Percentiles rank a stretch among this genome's conserved stretches.
Evolutionary conservation across 2,329 filamentous ascomycete species (phyloP).

Genomic region (Colletotrichum lupini): DNA sequence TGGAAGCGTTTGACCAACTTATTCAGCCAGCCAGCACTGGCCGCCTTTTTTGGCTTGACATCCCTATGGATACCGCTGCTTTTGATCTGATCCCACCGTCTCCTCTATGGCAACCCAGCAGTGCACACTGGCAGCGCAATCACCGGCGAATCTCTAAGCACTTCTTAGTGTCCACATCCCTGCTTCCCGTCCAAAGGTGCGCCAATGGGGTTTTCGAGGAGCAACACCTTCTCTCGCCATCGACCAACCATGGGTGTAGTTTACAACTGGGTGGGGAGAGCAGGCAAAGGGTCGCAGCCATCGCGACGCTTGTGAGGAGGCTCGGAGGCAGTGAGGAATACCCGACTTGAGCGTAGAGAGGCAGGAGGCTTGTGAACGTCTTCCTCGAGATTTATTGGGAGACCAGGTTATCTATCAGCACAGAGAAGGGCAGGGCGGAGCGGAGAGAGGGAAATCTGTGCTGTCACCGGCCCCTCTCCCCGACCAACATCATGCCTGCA

Average conservation of each 20-base stretch:
- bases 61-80: conserved; percentile 7
- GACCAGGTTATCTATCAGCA: not conserved
- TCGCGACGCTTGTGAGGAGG: conserved; percentile 18
- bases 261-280: conserved; percentile 8
- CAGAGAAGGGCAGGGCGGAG: not conserved
- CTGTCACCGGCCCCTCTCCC: conserved; percentile 19
- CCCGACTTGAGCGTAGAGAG: not conserved
- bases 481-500: conserved; percentile 14
- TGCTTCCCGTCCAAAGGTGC: conserved; percentile 27
- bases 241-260: conserved; percentile 14
- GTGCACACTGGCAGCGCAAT: conserved; percentile 17
- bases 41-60: not conserved
- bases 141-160: conserved; percentile 14
- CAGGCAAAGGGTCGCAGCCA: conserved; percentile 27
- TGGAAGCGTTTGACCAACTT: conserved; percentile 5
- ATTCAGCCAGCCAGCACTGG: not conserved
- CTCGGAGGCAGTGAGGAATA: not conserved
- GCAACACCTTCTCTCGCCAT: not conserved
- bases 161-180: conserved; percentile 28
- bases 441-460: not conserved
- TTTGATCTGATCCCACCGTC: conserved; percentile 12
- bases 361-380: not conserved
- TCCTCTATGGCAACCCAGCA: conserved; percentile 14
- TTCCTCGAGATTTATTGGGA: not conserved
- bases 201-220: conserved; percentile 14